Conservation (phyloP, 1,284 basidiomycete genomes). For the Apiotrichum porosum region DNA sequence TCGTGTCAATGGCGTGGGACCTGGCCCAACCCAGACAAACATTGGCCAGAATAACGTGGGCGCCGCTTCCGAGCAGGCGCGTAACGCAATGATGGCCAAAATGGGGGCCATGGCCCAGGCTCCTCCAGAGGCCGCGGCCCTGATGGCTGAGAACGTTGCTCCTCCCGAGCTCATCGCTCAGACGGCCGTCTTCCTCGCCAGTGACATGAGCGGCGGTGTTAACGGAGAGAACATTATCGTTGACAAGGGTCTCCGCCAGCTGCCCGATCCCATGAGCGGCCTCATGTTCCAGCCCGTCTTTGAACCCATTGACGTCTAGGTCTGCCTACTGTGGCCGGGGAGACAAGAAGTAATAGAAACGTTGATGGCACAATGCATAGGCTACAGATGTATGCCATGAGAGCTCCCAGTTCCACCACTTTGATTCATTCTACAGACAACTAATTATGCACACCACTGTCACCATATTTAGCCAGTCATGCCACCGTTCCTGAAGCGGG, state of each 20-base stretch:
- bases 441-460: no score
- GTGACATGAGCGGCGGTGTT: constrained; percentile 4
- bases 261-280: constrained; percentile 5
- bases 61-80: constrained; percentile 2
- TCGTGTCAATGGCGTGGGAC: constrained; percentile 15
- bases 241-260: constrained; percentile 10
- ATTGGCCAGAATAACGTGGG: constrained; percentile 8
- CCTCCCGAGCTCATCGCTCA: constrained; percentile 8
- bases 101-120: not conserved
- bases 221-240: constrained; percentile 16
- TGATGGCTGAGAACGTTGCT: constrained; percentile 1
- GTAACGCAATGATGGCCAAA: not conserved
- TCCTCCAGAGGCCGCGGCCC: constrained; percentile 1
- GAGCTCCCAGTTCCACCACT: no score
- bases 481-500: no score
- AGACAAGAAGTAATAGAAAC: no score
- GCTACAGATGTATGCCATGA: no score
- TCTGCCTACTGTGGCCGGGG: no score
- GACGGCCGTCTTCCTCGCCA: constrained; percentile 13
- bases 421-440: no score
- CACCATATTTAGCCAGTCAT: no score
- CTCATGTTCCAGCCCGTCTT: constrained; percentile 2
- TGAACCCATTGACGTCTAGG: constrained; percentile 3
- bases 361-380: no score
- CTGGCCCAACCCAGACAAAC: constrained; percentile 7